Base-by-base conservation (phyloP, 192 early-diverging fungal genomes). In the Oehlia diaphana region DNA sequence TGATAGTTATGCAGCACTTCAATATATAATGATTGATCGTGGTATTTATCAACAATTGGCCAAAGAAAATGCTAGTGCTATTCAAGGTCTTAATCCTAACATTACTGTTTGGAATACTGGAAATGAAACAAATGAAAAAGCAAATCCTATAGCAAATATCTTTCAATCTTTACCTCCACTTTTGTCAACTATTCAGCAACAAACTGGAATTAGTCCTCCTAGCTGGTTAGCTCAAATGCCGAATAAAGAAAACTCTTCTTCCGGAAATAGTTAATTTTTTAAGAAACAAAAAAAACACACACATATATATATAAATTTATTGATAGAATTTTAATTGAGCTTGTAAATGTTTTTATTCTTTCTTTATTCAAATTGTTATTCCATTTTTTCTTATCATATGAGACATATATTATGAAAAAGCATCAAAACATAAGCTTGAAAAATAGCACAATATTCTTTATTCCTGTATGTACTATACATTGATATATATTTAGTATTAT, bases 11-110 rank as follows among this genome's bases (percentile, higher is more conserved):
- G 79, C 85, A 31, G 79, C 78, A 47, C 76, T 90, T 19, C 87
- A 89, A 63, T 90, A 88, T 73, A 37, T 90, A 47, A 89, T 89
- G 88, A 64, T 89, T 71, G 88, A 89, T 50, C 66, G 80, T 33
- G 88, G 88, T 66, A 68, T 86, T 72, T 89, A 80, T 75, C 80
- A 83, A 50, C 86, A 88, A 6, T 78, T 89, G 39, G 88, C 88
- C 47, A 80, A 82, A 35, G 66, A 82, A 58, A 89, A 89, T 78
- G 88, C 88, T 65, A 83, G 85, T 49, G 87, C 87, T 13, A 82
- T 88, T 66, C 76, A 82, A 47, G 87, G 87, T 21, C 82, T 88
- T 44, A 73, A 89, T 16, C 87, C 87, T 70, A 88, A 88, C 77
- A 87, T 88, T 71, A 84, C 85, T 16, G 86, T 88, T 2, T 88